Evolutionary conservation across 1,284 basidiomycete genomes (phyloP), one percentile per base, ranked within the genome.

Genomic region (Termitomyces sp.): DNA sequence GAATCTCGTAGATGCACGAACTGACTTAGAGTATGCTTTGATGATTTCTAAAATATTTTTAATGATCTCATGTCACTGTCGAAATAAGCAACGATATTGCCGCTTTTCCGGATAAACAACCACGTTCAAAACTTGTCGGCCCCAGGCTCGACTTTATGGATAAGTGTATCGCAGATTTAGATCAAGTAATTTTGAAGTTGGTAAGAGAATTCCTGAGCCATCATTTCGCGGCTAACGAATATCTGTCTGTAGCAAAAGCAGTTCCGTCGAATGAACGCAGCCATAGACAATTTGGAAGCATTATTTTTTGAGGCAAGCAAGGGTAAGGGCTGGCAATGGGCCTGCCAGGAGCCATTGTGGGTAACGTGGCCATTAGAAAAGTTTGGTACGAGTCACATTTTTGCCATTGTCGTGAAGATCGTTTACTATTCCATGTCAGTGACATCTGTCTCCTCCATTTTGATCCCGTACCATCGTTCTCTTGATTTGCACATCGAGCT

Each of bases 321-420:
- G 65, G 69, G 72, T 13, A 90, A 87, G 65, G 88, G 88, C 0
- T 82, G 79, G 72, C 70, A 73, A 58, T 90, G 85, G 81, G 83
- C 82, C 1, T 68, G 72, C 5, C 73, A 82, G 57, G 86, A 90
- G 56, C 82, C 86, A 0, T 71, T 92, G 42, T 91, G 89, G 89
- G 72, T 80, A 26, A 90, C 88, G 10, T 92, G 90, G 89, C 75
- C 89, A 1, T 68, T 92, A 26, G 84, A 88, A 61, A 84, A 80
- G 67, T 90, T 91, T 57, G 87, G 88, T 87, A 61, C 40, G 79
- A 44, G 19, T 28, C 3, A 62, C 34, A n/a, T 8, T 17, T n/a
- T 46, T 13, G 19, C 19, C 15, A 43, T 39, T 19, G n/a, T 19
- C 19, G 33, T 31, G 15, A 31, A 49, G n/a, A 30, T 55, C 24